Percentiles rank a stretch among this genome's conserved stretches.
These are phyloP conservation scores for Pichia sp. DNA, from an alignment of 1,139 yeast species.

Conservation along the genomic window DNA sequence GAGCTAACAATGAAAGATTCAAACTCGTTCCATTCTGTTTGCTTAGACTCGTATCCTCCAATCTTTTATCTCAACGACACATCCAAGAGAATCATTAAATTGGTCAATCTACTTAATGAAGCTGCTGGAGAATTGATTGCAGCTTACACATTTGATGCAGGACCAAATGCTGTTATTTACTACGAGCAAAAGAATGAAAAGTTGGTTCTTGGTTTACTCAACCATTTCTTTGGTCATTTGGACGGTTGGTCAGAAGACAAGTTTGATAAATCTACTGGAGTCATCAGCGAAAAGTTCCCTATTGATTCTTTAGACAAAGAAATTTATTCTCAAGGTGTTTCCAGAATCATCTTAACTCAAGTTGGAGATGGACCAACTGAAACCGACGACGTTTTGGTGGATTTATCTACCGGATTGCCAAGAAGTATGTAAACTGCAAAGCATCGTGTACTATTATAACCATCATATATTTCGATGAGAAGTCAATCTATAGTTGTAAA, in stretches of 20 bases:
- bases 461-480: not conserved
- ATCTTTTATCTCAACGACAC: slow-evolving; percentile 92
- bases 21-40: slow-evolving; percentile 94
- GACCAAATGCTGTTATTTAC: slow-evolving; percentile 96
- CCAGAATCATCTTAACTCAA: slow-evolving; percentile 71
- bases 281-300: slow-evolving; percentile 28
- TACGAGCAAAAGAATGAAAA: slow-evolving; percentile 68
- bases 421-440: slow-evolving; percentile 11
- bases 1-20: slow-evolving; percentile 93
- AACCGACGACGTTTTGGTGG: slow-evolving; percentile 43
- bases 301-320: slow-evolving; percentile 39
- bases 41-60: slow-evolving; percentile 93
- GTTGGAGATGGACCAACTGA: slow-evolving; percentile 84
- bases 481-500: not conserved
- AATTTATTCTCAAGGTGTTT: slow-evolving; percentile 54
- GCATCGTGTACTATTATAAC: not conserved
- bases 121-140: slow-evolving; percentile 60
- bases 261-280: slow-evolving; percentile 6
- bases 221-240: slow-evolving; percentile 45
- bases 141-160: slow-evolving; percentile 97
- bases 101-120: slow-evolving; percentile 72
- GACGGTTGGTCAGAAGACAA: slow-evolving; percentile 58
- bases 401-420: slow-evolving; percentile 41
- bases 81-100: slow-evolving; percentile 78
- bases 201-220: slow-evolving; percentile 52